Evolutionary conservation across 495 filamentous ascomycete genomes (phyloP), one percentile per base, ranked within the genome.

Genomic region (Tuber melanosporum): DNA sequence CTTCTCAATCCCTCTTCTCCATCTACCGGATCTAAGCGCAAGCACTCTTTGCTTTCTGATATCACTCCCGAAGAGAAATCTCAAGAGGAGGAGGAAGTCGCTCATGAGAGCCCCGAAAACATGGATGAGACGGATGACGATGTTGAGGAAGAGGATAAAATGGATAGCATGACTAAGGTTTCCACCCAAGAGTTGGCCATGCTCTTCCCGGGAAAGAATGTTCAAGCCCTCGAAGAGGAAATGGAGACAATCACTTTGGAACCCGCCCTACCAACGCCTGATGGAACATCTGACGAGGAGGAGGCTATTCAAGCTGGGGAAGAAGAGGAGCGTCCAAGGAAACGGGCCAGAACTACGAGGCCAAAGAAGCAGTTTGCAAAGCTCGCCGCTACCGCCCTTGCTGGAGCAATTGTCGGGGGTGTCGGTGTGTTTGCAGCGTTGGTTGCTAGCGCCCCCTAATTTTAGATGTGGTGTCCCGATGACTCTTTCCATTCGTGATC

Each of bases 371-470:
- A 80, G 45, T 49, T 87, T 62, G 83, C 81, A 45, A 85, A 79
- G 70, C 86, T 87, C 76, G 86, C 87, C 22, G 82, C 86, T 32
- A 86, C 86, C 62, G 87, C 87, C 46, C 73, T 86, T 3, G 78
- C 86, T 20, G 86, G 87, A 46, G 86, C 85, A 36, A 77, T 88
- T 36, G 82, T 87, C 57, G 87, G 87, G 72, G 85, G 86, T 71
- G 82, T 89, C 70, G 86, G 87, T 39, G 86, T 87, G 69, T 85
- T 89, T 79, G 87, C 86, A 45, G 81, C 85, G 44, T 82, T 89
- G 49, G 87, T 88, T 72, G 81, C 81, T 62, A 76, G 77, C 74
- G 81, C 81, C 26, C 81, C 78, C 12, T 66, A 66, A 66, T 66
- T 66, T 66, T 66, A 66, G 57, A 66, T 36, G 57, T 36, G 12